Percentiles rank a stretch among this genome's conserved stretches.
Conservation (phyloP, 148 eudicot species). For the Suaeda aralocaspica region DNA sequence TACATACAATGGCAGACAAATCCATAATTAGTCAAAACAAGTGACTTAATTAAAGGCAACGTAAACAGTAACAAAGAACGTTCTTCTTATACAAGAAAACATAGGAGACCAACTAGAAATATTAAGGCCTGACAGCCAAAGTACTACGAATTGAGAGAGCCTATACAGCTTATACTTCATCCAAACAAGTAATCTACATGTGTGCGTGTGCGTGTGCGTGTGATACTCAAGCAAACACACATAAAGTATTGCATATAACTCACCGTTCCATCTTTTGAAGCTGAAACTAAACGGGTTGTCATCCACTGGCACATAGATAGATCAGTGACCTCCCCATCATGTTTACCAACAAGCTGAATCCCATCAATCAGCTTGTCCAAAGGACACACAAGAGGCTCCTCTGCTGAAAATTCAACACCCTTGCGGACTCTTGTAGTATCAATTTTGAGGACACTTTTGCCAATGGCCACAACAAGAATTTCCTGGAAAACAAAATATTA, state of each 20-base stretch:
- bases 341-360: conserved; percentile 86
- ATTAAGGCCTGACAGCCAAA: background rate
- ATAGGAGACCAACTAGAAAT: background rate
- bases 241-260: conserved; percentile 26
- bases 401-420: conserved; percentile 63
- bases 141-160: background rate
- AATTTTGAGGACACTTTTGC: conserved; percentile 58
- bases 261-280: conserved; percentile 95
- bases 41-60: no score
- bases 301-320: conserved; percentile 99
- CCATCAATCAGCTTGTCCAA: conserved; percentile 81
- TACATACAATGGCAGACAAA: no score
- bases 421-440: conserved; percentile 86
- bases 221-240: background rate
- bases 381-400: conserved; percentile 73
- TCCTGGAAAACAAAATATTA: conserved; percentile 42
- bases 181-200: no score
- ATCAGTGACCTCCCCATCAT: conserved; percentile 94
- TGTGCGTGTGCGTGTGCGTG: background rate
- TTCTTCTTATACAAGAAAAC: no score
- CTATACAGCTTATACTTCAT: background rate
- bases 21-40: no score
- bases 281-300: conserved; percentile 96
- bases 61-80: no score
- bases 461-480: conserved; percentile 86